These are phyloP conservation scores for Claviceps pazoutovae DNA, from an alignment of 2,329 filamentous ascomycete genomes.

Conservation along the genomic window DNA sequence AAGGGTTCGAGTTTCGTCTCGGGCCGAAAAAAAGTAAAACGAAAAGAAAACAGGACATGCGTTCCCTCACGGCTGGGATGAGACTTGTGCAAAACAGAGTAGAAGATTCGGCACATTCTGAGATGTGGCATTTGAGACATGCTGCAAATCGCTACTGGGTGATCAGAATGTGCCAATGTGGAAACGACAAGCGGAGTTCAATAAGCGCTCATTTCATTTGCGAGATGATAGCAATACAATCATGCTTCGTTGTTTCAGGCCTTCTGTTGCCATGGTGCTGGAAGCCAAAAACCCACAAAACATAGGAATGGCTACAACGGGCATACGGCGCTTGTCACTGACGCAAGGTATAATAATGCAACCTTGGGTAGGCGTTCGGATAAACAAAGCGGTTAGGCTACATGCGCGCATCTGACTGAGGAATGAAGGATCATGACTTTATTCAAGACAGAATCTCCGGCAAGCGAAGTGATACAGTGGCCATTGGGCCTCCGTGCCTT, in stretches of 20 bases:
- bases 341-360: not conserved
- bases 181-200: not conserved
- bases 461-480: too few relatives aligned
- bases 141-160: not conserved
- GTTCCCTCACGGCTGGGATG: not conserved
- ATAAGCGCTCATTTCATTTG: not conserved
- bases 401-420: not conserved
- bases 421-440: not conserved
- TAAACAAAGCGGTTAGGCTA: not conserved
- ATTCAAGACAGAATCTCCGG: not conserved
- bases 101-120: not conserved
- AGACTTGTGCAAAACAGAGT: not conserved
- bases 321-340: not conserved
- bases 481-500: conserved; percentile 1
- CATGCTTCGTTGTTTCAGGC: not conserved
- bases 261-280: not conserved
- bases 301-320: not conserved
- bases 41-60: not conserved
- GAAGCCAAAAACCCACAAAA: not conserved
- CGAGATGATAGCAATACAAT: not conserved
- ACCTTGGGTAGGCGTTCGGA: not conserved
- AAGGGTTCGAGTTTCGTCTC: not conserved
- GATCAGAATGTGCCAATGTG: not conserved
- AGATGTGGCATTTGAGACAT: not conserved
- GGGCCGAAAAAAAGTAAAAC: not conserved